phyloP scores from a whole-genome alignment of 2,329 filamentous ascomycete genomes.

The Albifimbria verrucaria region DNA sequence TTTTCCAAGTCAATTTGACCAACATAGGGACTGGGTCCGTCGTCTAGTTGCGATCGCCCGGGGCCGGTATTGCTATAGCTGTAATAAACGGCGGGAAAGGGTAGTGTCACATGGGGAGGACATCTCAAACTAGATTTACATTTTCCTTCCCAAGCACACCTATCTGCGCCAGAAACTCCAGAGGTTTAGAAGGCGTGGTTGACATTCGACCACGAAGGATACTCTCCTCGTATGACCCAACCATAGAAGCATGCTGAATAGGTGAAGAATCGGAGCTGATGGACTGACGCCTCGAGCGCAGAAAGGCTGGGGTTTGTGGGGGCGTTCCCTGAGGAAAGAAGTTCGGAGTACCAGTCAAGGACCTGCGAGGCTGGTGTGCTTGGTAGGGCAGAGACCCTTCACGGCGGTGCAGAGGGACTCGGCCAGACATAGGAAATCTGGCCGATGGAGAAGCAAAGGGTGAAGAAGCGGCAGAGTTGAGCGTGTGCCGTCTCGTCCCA shows the following conservation, averaged over 20 bases:
- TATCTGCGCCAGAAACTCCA: slow-evolving; percentile 93
- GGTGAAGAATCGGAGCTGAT: slow-evolving; percentile 71
- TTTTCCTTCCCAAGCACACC: slow-evolving; percentile 84
- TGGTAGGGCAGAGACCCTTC: slow-evolving; percentile 66
- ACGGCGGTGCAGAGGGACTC: slow-evolving; percentile 43
- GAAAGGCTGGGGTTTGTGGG: slow-evolving; percentile 47
- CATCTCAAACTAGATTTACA: slow-evolving; percentile 84
- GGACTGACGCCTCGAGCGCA: slow-evolving; percentile 64
- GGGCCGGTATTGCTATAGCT: slow-evolving; percentile 72
- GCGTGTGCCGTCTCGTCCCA: slow-evolving; percentile 63
- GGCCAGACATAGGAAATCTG: slow-evolving; percentile 20
- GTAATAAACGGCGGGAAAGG: slow-evolving; percentile 95
- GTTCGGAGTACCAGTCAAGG: slow-evolving; percentile 59
- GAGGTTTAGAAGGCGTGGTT: slow-evolving; percentile 84
- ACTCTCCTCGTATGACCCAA: slow-evolving; percentile 96
- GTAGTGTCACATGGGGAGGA: slow-evolving; percentile 83
- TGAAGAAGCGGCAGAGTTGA: slow-evolving; percentile 58
- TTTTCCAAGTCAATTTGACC: slow-evolving; percentile 90
- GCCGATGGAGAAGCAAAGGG: slow-evolving; percentile 39
- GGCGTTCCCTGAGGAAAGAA: slow-evolving; percentile 35
- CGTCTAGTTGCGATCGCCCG: slow-evolving; percentile 63
- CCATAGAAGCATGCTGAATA: slow-evolving; percentile 88
- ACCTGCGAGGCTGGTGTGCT: slow-evolving; percentile 74
- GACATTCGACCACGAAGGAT: slow-evolving; percentile 96
- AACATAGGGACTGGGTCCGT: slow-evolving; percentile 94